phyloP scores from a whole-genome alignment of 2,329 filamentous ascomycete species.

The Chaetomium sp. region DNA sequence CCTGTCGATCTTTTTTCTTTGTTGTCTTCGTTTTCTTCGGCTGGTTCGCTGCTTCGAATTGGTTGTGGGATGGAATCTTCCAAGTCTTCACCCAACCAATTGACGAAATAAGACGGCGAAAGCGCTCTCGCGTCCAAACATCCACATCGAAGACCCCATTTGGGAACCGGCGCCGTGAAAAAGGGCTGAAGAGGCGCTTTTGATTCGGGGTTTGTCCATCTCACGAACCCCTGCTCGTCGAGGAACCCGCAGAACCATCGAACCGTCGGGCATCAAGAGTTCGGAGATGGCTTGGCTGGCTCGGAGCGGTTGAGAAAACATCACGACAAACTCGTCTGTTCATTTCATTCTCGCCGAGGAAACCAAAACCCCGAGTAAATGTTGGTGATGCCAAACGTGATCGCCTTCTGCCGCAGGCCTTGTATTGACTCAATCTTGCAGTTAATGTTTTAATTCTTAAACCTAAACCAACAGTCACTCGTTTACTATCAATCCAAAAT shows the following conservation, averaged over 20 bases:
- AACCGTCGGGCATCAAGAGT: background rate
- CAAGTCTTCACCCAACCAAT: background rate
- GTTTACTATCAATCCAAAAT: constrained; percentile 30
- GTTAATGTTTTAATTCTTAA: constrained; percentile 14
- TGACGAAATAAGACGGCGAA: background rate
- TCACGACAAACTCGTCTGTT: too few relatives aligned
- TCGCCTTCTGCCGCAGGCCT: background rate
- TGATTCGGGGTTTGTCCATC: background rate
- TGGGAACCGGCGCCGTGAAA: background rate
- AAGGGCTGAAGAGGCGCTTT: background rate
- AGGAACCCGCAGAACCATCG: background rate
- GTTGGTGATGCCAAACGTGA: background rate
- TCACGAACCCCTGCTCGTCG: background rate
- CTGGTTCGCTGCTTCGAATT: background rate
- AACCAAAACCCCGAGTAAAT: background rate
- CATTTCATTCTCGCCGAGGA: too few relatives aligned
- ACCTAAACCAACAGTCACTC: constrained; percentile 11
- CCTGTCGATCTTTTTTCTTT: background rate
- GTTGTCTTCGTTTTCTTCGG: background rate
- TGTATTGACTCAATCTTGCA: constrained; percentile 9
- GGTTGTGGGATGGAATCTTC: background rate
- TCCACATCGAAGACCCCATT: constrained; percentile 9
- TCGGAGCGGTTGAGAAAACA: background rate
- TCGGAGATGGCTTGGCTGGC: constrained; percentile 7
- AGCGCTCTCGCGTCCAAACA: too few relatives aligned